Conservation (phyloP, 768 basidiomycete species). For the Leccinum uliginosum region DNA sequence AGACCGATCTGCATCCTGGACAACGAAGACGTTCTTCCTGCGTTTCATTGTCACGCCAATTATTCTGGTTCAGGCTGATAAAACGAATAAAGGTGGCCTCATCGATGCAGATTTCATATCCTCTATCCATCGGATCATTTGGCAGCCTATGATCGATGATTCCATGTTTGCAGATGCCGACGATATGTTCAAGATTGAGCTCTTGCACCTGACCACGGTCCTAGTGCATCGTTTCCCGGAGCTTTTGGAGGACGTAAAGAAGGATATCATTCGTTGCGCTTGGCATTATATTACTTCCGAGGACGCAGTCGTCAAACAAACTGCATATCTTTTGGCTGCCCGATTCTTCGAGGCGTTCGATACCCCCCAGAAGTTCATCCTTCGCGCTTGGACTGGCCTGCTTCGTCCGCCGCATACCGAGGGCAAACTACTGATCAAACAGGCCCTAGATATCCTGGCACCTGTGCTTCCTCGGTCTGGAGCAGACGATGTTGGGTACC, state of each 20-base stretch:
- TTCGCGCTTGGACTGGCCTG: conserved; percentile 87
- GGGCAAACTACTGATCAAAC: conserved; percentile 67
- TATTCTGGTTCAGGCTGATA: conserved; percentile 70
- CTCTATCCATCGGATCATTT: conserved; percentile 68
- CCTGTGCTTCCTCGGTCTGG: conserved; percentile 71
- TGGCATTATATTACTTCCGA: conserved; percentile 86
- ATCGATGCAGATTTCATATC: conserved; percentile 69
- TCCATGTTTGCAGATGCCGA: conserved; percentile 55
- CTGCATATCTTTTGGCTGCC: conserved; percentile 85
- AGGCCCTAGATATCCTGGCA: conserved; percentile 83
- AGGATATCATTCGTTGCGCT: conserved; percentile 90
- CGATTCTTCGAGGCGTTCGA: conserved; percentile 89
- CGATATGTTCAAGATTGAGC: conserved; percentile 86
- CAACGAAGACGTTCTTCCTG: conserved; percentile 75
- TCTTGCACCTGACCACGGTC: conserved; percentile 83
- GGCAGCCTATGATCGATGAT: conserved; percentile 70
- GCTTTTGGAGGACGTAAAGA: conserved; percentile 78
- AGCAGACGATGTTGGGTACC: conserved; percentile 53
- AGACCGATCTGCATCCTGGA: conserved; percentile 54
- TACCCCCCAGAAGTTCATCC: conserved; percentile 85
- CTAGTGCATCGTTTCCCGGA: conserved; percentile 81
- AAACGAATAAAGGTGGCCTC: conserved; percentile 51
- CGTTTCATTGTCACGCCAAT: conserved; percentile 87
- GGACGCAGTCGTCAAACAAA: conserved; percentile 89
- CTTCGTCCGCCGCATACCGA: conserved; percentile 81